Evolutionary conservation across 805 yeast species (phyloP), one percentile per base, ranked within the genome.

Genomic region (Suhomyces sp.): DNA sequence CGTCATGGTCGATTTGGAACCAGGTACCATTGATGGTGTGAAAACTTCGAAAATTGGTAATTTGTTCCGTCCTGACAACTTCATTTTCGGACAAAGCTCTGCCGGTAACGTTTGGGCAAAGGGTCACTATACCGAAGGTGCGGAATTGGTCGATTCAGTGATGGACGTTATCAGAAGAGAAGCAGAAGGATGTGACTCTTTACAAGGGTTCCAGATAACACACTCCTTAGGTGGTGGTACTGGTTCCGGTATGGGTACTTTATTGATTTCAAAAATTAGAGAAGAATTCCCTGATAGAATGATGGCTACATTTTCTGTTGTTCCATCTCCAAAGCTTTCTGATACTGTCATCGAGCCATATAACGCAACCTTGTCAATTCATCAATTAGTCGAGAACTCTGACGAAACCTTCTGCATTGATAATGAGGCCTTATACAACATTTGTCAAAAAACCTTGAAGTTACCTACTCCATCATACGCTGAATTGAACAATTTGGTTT

Each of bases 21-120:
- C 97, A 43, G 97, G 96, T 59, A 90, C 97, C 54, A 87, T 91
- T 63, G 97, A 91, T 66, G 81, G 85, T 35, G 93, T 91, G 52
- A 85, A 85, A 66, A 76, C 87, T 48, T 89, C 96, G 3, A 75
- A 79, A n/a, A 85, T 85, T 63, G 97, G 97, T 57, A 83, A 85
- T 66, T 76, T 91, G 59, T 91, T 89, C 73, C 87, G 97, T 73
- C 97, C 97, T 27, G 97, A 91, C 68, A 90, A 90, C 75, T 85
- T 83, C 63, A 87, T 91, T 57, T 87, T 83, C 65, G 97, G 97
- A 46, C 96, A 89, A 71, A 83, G 92, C 25, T 88, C 96, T 24
- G 97, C 97, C 1, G 97, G 97, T 63, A 91, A 91, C 66, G 96
- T 89, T 62, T 91, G 97, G 97, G 97, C 97, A 51, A 91, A 90